Evolutionary conservation across 1,139 yeast genomes (phyloP), one percentile per base, ranked within the genome.

Genomic region (Candida neerlandica): DNA sequence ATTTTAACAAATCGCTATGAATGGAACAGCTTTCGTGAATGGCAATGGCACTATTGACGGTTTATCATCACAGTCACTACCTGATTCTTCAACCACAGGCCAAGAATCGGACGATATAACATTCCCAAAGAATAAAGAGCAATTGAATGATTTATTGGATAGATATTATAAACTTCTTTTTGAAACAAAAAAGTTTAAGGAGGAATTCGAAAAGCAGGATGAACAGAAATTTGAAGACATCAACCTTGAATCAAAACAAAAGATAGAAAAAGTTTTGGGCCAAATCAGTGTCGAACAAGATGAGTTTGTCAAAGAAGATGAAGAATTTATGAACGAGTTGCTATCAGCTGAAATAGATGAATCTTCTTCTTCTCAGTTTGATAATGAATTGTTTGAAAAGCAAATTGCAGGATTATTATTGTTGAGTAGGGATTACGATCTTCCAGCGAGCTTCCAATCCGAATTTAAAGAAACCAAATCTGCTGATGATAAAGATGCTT

Each of bases 401-500:
- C 98, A 92, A 66, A 68, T 94, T 26, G 73, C 84, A 27, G 89
- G 95, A 0, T 81, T 89, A 56, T 91, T 91, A 63, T 65, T 91
- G 32, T 71, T 94, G 47, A 80, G 96, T 1, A 86, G 82, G 56
- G 96, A 91, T 63, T 62, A 89, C 56, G 95, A 89, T 60, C 66
- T 95, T 44, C 96, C 97, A 9, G 72, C 73, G 51, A 52, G 69
- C 51, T 60, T 76, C 52, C 71, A 78, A 58, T 53, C 37, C 46
- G 52, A 29, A 44, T 51, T 33, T 47, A 11, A 46, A 27, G 10
- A 43, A 16, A n/a, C 30, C 14, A 41, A 39, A 12, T 4, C 41
- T 19, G n/a, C 26, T 18, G 44, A 35, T 18, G 41, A 32, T 9
- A 18, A 35, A 50, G 16, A 44, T 21, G 12, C 18, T 57, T 53